phyloP scores from a whole-genome alignment of 345 rosid species.

The Heritiera littoralis region DNA sequence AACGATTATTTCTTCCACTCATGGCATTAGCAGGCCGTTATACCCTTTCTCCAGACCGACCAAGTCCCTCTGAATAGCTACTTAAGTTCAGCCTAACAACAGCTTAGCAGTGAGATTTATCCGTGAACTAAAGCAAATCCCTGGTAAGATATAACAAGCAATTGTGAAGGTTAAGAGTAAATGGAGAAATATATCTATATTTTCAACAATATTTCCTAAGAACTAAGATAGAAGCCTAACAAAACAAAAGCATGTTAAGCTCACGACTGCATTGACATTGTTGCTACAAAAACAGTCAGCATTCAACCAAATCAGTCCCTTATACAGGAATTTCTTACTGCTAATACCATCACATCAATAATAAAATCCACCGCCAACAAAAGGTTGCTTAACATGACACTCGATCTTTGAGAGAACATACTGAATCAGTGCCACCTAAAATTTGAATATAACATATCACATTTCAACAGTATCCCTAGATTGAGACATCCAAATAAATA shows the following conservation, averaged over 20 bases:
- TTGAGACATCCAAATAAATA: neutral
- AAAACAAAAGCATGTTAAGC: neutral
- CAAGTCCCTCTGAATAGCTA: neutral
- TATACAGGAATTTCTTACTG: neutral
- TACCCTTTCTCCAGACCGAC: neutral
- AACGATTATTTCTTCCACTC: neutral
- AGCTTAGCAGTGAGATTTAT: neutral
- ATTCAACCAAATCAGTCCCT: neutral
- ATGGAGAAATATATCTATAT: too few species aligned
- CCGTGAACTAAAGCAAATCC: neutral
- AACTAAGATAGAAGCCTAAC: neutral
- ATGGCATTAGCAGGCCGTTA: neutral
- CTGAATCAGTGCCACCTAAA: neutral
- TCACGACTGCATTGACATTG: neutral
- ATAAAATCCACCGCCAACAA: neutral
- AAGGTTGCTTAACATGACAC: neutral
- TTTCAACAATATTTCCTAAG: neutral
- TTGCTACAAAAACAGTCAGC: neutral
- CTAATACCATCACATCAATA: neutral
- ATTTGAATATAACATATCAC: neutral
- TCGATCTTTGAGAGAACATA: neutral
- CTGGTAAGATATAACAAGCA: neutral
- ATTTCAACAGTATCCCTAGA: neutral
- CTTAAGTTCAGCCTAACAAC: neutral
- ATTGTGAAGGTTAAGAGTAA: neutral